These are phyloP conservation scores for Umbelopsis sp. DNA, from an alignment of 192 early-diverging fungal genomes.

Conservation along the genomic window DNA sequence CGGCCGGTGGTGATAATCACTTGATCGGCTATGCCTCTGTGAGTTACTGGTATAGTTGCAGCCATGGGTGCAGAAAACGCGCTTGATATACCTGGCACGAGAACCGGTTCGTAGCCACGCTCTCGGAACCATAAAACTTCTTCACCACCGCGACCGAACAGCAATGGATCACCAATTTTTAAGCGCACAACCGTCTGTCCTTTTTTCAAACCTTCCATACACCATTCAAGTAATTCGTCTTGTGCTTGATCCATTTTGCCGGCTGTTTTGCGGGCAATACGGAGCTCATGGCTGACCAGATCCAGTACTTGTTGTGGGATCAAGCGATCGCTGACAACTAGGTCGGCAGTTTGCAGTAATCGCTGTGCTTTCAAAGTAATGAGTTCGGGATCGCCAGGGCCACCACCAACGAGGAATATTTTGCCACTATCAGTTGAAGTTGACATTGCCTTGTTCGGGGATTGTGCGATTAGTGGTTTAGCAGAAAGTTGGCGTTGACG, in stretches of 20 bases:
- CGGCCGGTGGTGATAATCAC: slow-evolving; percentile 83
- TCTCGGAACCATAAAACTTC: slow-evolving; percentile 77
- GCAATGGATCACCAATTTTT: slow-evolving; percentile 92
- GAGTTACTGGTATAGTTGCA: slow-evolving; percentile 83
- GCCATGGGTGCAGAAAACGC: slow-evolving; percentile 75
- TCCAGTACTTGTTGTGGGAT: slow-evolving; percentile 63
- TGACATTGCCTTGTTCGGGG: neutral
- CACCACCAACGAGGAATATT: slow-evolving; percentile 73
- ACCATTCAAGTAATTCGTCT: slow-evolving; percentile 74
- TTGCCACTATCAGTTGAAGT: neutral
- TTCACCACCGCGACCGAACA: slow-evolving; percentile 93
- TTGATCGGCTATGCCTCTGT: slow-evolving; percentile 85
- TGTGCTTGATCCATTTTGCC: slow-evolving; percentile 74
- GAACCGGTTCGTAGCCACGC: slow-evolving; percentile 68
- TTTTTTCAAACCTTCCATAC: slow-evolving; percentile 66
- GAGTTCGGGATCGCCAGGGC: slow-evolving; percentile 81
- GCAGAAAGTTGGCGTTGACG: neutral
- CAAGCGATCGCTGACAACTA: slow-evolving; percentile 84
- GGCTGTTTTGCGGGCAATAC: slow-evolving; percentile 68
- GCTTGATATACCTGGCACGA: slow-evolving; percentile 81
- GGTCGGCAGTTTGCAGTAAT: slow-evolving; percentile 70
- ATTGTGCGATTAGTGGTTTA: neutral
- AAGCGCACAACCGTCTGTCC: slow-evolving; percentile 79
- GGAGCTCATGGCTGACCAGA: slow-evolving; percentile 56
- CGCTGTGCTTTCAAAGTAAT: slow-evolving; percentile 73